These are phyloP conservation scores for Penicillium sp. DNA, from an alignment of 2,329 filamentous ascomycete species.

Conservation along the genomic window DNA sequence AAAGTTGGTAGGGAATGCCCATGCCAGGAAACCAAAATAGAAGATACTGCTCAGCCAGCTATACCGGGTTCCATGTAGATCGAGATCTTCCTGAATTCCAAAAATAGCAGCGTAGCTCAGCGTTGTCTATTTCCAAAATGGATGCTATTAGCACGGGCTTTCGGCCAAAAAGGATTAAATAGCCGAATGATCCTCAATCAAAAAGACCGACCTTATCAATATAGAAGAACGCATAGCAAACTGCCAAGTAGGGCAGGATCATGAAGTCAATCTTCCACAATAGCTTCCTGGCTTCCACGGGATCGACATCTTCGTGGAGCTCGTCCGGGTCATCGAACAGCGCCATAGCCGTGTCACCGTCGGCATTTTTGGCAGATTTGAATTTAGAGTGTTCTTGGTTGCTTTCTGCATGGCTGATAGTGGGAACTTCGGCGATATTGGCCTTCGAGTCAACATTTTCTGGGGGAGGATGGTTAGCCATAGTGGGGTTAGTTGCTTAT, in stretches of 20 bases:
- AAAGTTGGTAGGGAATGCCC: slow-evolving; percentile 56
- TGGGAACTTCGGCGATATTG: slow-evolving; percentile 23
- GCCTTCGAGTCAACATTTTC: slow-evolving; percentile 21
- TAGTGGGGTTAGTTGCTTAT: neutral
- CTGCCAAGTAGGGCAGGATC: slow-evolving; percentile 56
- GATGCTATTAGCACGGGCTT: neutral
- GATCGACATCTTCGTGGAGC: slow-evolving; percentile 47
- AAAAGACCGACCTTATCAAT: slow-evolving; percentile 41
- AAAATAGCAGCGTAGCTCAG: slow-evolving; percentile 65
- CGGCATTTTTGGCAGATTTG: slow-evolving; percentile 30
- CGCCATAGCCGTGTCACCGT: slow-evolving; percentile 52
- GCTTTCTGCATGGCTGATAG: slow-evolving; percentile 30
- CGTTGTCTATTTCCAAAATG: slow-evolving; percentile 45
- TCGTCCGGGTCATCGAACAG: slow-evolving; percentile 51
- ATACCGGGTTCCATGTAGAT: slow-evolving; percentile 58
- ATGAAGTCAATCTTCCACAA: slow-evolving; percentile 58
- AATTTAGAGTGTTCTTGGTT: slow-evolving; percentile 24
- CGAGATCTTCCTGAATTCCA: slow-evolving; percentile 58
- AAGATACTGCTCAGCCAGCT: slow-evolving; percentile 56
- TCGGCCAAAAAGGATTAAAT: neutral
- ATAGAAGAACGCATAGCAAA: slow-evolving; percentile 56
- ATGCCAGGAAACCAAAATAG: slow-evolving; percentile 56
- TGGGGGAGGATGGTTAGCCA: slow-evolving; percentile 12
- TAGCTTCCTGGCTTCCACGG: slow-evolving; percentile 47
- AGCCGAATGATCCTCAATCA: neutral